These are phyloP conservation scores for Talaromyces adpressus DNA, from an alignment of 495 filamentous ascomycete genomes.

Conservation along the genomic window DNA sequence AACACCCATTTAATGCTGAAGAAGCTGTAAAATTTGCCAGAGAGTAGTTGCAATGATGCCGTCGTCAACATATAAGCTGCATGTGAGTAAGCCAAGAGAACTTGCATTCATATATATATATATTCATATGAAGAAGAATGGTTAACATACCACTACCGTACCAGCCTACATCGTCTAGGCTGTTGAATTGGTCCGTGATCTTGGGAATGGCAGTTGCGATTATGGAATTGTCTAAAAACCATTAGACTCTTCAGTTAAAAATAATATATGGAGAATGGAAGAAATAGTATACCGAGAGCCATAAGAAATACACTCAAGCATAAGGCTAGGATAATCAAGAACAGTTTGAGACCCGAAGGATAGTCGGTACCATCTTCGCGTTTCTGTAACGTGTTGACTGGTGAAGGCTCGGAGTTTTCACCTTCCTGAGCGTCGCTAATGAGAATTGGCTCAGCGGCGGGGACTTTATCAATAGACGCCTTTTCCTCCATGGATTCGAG, in stretches of 20 bases:
- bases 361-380: slow-evolving; percentile 28
- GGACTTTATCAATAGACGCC: slow-evolving; percentile 9
- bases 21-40: slow-evolving; percentile 75
- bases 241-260: too few relatives aligned
- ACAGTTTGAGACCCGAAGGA: slow-evolving; percentile 41
- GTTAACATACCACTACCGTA: slow-evolving; percentile 67
- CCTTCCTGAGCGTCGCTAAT: slow-evolving; percentile 24
- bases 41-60: slow-evolving; percentile 61
- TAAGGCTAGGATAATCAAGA: slow-evolving; percentile 42
- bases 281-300: slow-evolving; percentile 38
- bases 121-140: slow-evolving; percentile 18
- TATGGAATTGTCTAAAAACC: slow-evolving; percentile 50
- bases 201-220: slow-evolving; percentile 79
- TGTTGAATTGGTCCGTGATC: slow-evolving; percentile 73
- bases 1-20: slow-evolving; percentile 69
- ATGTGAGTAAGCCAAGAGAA: background rate
- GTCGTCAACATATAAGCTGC: slow-evolving; percentile 61
- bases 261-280: too few relatives aligned
- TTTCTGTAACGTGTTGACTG: background rate
- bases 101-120: background rate
- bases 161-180: slow-evolving; percentile 78
- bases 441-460: slow-evolving; percentile 21
- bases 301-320: slow-evolving; percentile 41
- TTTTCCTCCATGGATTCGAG: slow-evolving; percentile 17
- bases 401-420: slow-evolving; percentile 18